Evolutionary conservation across 2,329 filamentous ascomycete species (phyloP).

Genomic region (Colletotrichum aenigma): DNA sequence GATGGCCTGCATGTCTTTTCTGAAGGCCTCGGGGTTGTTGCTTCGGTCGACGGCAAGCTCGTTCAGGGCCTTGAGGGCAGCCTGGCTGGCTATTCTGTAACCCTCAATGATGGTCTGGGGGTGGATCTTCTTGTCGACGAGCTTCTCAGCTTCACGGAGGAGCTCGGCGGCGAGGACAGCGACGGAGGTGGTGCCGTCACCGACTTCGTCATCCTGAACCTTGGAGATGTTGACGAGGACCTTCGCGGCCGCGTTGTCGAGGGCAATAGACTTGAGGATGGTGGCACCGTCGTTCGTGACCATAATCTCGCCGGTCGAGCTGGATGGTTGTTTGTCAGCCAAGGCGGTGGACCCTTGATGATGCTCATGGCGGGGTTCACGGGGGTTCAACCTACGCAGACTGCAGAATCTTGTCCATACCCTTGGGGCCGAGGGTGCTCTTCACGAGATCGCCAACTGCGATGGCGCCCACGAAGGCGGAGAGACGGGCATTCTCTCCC

Average conservation of each 20-base stretch:
- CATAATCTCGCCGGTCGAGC: slow-evolving; percentile 95
- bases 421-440: slow-evolving; percentile 95
- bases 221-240: slow-evolving; percentile 99
- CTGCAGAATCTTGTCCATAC: slow-evolving; percentile 98
- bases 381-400: slow-evolving; percentile 72
- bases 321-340: slow-evolving; percentile 37
- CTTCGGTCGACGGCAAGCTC: slow-evolving; percentile 89
- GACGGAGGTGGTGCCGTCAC: slow-evolving; percentile 98
- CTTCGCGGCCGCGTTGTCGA: slow-evolving; percentile 98
- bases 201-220: slow-evolving; percentile 98
- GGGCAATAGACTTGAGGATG: slow-evolving; percentile 96
- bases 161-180: slow-evolving; percentile 94
- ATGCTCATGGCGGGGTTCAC: not conserved
- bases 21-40: slow-evolving; percentile 81
- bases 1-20: slow-evolving; percentile 87
- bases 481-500: slow-evolving; percentile 97
- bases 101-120: slow-evolving; percentile 99
- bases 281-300: slow-evolving; percentile 99
- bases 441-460: slow-evolving; percentile 97
- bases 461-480: slow-evolving; percentile 98
- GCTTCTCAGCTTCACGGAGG: slow-evolving; percentile 92
- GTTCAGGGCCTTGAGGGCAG: slow-evolving; percentile 84
- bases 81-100: slow-evolving; percentile 93
- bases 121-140: slow-evolving; percentile 98
- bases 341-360: slow-evolving; percentile 5